A percentile compares a stretch with the other conserved stretches of the same genome.
Evolutionary conservation across 2,329 filamentous ascomycete species (phyloP).

Genomic region (Aspergillus transmontanensis): DNA sequence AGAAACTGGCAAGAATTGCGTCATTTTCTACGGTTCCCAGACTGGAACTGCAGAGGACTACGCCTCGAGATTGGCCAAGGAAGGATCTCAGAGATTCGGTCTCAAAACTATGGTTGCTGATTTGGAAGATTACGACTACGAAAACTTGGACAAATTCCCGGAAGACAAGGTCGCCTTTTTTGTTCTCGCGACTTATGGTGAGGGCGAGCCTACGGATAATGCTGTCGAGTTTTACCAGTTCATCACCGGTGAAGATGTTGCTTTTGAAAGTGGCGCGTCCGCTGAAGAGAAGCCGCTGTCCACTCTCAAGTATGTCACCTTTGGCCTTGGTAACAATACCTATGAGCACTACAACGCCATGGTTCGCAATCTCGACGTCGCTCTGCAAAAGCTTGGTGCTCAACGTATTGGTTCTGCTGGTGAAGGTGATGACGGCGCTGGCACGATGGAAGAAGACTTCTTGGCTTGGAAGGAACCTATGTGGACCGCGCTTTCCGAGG

Average conservation of each 20-base stretch:
- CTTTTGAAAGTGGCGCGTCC: slow-evolving; percentile 71
- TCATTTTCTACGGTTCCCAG: slow-evolving; percentile 98
- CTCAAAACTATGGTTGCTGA: slow-evolving; percentile 98
- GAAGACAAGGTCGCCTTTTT: slow-evolving; percentile 93
- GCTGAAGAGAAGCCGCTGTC: slow-evolving; percentile 70
- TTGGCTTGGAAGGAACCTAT: slow-evolving; percentile 99
- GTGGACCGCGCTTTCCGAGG: slow-evolving; percentile 82
- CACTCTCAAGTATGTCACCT: slow-evolving; percentile 90
- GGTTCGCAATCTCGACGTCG: slow-evolving; percentile 87
- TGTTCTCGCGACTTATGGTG: slow-evolving; percentile 93
- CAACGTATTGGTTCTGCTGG: slow-evolving; percentile 83
- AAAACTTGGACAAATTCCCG: slow-evolving; percentile 86
- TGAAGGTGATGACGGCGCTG: slow-evolving; percentile 95
- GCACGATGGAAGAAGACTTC: slow-evolving; percentile 99
- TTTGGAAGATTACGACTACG: slow-evolving; percentile 95
- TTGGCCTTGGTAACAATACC: slow-evolving; percentile 97
- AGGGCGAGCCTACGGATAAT: slow-evolving; percentile 98
- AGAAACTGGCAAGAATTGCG: slow-evolving; percentile 92
- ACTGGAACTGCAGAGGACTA: slow-evolving; percentile 99
- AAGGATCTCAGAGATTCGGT: slow-evolving; percentile 93
- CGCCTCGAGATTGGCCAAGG: slow-evolving; percentile 91
- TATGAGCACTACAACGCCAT: slow-evolving; percentile 99
- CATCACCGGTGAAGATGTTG: slow-evolving; percentile 76
- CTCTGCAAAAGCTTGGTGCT: slow-evolving; percentile 79
- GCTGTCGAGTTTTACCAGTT: slow-evolving; percentile 99